Percentiles rank a stretch among this genome's conserved stretches.
Conservation (phyloP, 805 yeast genomes). For the Naumovozyma castellii region DNA sequence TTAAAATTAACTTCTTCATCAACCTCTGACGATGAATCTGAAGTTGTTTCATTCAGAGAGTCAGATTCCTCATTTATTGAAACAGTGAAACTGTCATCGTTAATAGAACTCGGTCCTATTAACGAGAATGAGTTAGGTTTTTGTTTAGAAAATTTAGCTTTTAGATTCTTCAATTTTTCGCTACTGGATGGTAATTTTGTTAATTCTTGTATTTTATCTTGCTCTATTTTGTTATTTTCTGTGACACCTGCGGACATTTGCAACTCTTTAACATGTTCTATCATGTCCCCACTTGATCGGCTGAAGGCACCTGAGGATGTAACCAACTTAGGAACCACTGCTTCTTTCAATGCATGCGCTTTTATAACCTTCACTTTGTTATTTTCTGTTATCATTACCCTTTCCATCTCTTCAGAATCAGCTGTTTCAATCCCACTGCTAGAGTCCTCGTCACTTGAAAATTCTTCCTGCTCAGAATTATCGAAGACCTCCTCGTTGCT, state of each 20-base stretch:
- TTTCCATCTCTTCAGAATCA: constrained; percentile 1
- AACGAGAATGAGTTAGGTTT: constrained; percentile 2
- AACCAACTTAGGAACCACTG: constrained; percentile 3
- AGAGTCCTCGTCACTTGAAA: constrained; percentile 2
- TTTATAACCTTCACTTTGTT: constrained; percentile 11
- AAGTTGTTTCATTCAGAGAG: not conserved
- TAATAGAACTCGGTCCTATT: not conserved
- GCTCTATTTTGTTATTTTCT: no score
- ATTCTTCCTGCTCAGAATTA: constrained; percentile 4
- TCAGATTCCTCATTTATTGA: not conserved
- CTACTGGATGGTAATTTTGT: not conserved
- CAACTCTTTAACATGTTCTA: no score
- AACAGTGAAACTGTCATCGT: not conserved
- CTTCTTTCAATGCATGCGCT: constrained; percentile 16
- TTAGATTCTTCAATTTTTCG: constrained; percentile 8
- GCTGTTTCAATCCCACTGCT: constrained; percentile 7
- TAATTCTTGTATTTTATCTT: not conserved
- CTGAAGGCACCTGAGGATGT: not conserved
- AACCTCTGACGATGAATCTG: constrained; percentile 14
- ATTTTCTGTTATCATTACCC: constrained; percentile 11
- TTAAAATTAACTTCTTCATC: constrained; percentile 8
- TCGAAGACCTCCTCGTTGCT: constrained; percentile 17
- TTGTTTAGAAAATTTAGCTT: constrained; percentile 12
- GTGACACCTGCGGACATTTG: no score
- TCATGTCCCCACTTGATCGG: not conserved